These are phyloP conservation scores for Xylaria polymorpha DNA, from an alignment of 2,329 filamentous ascomycete genomes.

Conservation along the genomic window DNA sequence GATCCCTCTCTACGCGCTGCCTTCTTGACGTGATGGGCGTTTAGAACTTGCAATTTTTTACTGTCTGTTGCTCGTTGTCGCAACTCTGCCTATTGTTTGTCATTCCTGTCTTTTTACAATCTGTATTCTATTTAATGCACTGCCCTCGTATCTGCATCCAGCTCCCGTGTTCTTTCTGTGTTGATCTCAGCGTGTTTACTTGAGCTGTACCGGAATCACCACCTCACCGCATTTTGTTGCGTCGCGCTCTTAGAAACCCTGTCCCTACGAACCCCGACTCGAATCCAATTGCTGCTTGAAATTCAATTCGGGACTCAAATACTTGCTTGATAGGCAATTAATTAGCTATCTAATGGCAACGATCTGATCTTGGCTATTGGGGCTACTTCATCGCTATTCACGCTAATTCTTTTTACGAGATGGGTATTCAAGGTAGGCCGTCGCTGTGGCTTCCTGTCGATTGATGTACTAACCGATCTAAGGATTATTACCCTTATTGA, in stretches of 20 bases:
- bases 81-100: conserved; percentile 16
- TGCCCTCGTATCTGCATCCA: neutral
- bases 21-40: conserved; percentile 19
- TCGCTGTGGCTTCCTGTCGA: neutral
- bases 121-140: neutral
- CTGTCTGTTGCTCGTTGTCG: conserved; percentile 7
- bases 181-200: conserved; percentile 44
- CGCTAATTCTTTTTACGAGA: conserved; percentile 34
- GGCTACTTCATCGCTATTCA: conserved; percentile 21
- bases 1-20: conserved; percentile 21
- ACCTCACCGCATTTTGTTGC: conserved; percentile 32
- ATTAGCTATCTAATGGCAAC: conserved; percentile 30
- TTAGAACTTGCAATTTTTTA: neutral
- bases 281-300: conserved; percentile 16
- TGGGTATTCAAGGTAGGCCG: conserved; percentile 50
- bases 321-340: conserved; percentile 10
- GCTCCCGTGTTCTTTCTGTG: conserved; percentile 28
- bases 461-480: conserved; percentile 19
- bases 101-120: conserved; percentile 1
- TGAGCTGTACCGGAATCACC: conserved; percentile 5
- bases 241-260: conserved; percentile 21
- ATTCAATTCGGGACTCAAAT: conserved; percentile 1
- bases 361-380: conserved; percentile 21
- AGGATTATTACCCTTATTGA: conserved; percentile 88
- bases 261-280: conserved; percentile 5